A percentile compares a stretch with the other conserved stretches of the same genome.
Evolutionary conservation across 352 stramenopile species (phyloP).

Genomic region (Sclerospora graminicola): DNA sequence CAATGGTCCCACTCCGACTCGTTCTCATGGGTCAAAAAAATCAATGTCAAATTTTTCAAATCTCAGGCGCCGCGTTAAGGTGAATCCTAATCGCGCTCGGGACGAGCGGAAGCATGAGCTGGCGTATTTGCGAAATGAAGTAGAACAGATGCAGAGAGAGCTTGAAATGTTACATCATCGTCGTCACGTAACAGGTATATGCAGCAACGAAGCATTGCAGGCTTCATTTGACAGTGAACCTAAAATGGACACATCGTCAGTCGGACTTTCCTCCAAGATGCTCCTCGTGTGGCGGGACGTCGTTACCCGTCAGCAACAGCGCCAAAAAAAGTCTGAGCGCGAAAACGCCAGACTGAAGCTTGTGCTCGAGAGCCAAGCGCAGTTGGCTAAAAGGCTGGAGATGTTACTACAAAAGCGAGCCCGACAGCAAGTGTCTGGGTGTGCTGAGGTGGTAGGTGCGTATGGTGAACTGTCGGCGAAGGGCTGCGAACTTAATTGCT

Average conservation of each 20-base stretch:
- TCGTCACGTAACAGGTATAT: conserved; percentile 1
- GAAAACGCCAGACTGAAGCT: conserved; percentile 42
- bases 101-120: conserved; percentile 26
- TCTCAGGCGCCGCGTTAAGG: conserved; percentile 19
- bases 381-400: conserved; percentile 37
- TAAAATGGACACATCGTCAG: neutral
- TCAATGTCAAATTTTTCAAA: conserved; percentile 9
- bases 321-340: conserved; percentile 28
- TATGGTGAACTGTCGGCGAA: conserved; percentile 9
- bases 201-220: conserved; percentile 3
- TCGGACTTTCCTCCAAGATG: conserved; percentile 4
- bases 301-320: conserved; percentile 30
- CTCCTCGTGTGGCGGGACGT: conserved; percentile 33
- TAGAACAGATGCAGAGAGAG: conserved; percentile 23
- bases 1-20: neutral
- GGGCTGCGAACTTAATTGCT: conserved; percentile 15
- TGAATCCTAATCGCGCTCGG: conserved; percentile 23
- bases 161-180: conserved; percentile 13
- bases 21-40: conserved; percentile 2
- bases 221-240: neutral
- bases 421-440: conserved; percentile 20
- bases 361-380: conserved; percentile 38
- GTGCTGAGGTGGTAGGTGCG: conserved; percentile 12
- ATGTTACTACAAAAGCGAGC: conserved; percentile 33
- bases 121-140: conserved; percentile 22